These are phyloP conservation scores for Ogataea glucozyma DNA, from an alignment of 805 yeast genomes.

Conservation along the genomic window DNA sequence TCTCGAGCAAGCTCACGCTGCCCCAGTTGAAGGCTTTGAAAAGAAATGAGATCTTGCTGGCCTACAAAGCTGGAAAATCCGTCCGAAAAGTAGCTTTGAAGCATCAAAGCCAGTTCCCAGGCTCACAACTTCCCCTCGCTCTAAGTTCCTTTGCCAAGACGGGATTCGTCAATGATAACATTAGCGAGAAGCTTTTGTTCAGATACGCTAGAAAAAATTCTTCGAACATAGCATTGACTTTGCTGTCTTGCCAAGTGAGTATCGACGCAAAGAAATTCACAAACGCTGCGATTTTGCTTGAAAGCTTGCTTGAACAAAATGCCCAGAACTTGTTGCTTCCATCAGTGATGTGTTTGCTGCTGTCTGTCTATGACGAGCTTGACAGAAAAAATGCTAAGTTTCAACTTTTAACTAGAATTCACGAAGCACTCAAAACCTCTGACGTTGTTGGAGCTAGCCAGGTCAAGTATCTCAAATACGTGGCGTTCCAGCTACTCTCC, in stretches of 20 bases:
- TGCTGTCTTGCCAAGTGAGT: conserved; percentile 39
- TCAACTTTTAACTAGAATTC: conserved; percentile 35
- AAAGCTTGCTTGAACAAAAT: conserved; percentile 27
- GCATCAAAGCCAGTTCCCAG: conserved; percentile 23
- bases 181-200: conserved; percentile 36
- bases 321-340: conserved; percentile 35
- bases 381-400: conserved; percentile 39
- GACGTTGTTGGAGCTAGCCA: conserved; percentile 19
- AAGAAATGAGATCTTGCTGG: conserved; percentile 48
- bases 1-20: conserved; percentile 36
- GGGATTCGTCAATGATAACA: conserved; percentile 14
- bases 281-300: conserved; percentile 39
- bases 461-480: conserved; percentile 33
- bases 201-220: conserved; percentile 36
- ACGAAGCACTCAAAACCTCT: conserved; percentile 22
- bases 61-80: conserved; percentile 40
- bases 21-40: conserved; percentile 43
- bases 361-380: conserved; percentile 49
- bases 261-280: conserved; percentile 33
- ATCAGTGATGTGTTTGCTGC: conserved; percentile 50
- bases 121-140: conserved; percentile 31
- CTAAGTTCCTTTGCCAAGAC: conserved; percentile 25
- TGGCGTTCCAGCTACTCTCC: conserved; percentile 41
- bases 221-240: conserved; percentile 32
- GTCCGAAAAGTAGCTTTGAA: conserved; percentile 20